Conservation (phyloP, 2,329 filamentous ascomycete genomes). For the Zasmidium citrigriseum region DNA sequence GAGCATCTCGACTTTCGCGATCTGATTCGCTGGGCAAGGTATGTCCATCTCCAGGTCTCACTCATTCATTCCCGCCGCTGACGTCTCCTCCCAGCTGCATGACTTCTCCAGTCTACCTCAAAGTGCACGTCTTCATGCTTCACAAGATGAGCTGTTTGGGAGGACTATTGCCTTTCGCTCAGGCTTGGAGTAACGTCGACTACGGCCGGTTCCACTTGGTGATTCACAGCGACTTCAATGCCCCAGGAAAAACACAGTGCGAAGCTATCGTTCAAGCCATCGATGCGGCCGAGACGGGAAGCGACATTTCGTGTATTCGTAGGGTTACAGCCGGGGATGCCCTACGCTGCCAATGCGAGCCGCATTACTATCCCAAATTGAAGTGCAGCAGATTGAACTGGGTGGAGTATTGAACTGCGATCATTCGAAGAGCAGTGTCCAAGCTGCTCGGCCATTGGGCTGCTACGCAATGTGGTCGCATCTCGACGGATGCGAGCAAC, state of each 20-base stretch:
- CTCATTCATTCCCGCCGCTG: not conserved
- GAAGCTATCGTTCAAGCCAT: not conserved
- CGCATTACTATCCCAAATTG: too few relatives aligned
- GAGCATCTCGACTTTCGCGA: constrained; percentile 4
- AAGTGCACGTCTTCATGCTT: constrained; percentile 12
- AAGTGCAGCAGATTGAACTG: too few relatives aligned
- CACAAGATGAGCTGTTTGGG: constrained; percentile 1
- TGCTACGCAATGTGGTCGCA: too few relatives aligned
- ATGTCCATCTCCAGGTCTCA: not conserved
- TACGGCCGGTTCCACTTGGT: constrained; percentile 3
- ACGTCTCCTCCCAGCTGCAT: too few relatives aligned
- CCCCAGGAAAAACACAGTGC: not conserved
- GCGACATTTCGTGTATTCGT: too few relatives aligned
- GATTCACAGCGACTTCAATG: constrained; percentile 3
- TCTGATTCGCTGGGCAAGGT: constrained; percentile 8
- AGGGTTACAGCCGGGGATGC: too few relatives aligned
- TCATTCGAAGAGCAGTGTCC: too few relatives aligned
- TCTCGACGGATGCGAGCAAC: not conserved
- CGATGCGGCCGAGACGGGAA: not conserved
- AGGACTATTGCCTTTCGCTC: constrained; percentile 1
- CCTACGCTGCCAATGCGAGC: too few relatives aligned
- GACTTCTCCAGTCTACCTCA: too few relatives aligned
- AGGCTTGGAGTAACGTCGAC: constrained; percentile 4
- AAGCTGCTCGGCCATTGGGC: too few relatives aligned
- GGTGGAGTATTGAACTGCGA: too few relatives aligned